A percentile compares a stretch with the other conserved stretches of the same genome.
Evolutionary conservation across 208 protist genomes (phyloP).

Genomic region (Strigomonas galati): DNA sequence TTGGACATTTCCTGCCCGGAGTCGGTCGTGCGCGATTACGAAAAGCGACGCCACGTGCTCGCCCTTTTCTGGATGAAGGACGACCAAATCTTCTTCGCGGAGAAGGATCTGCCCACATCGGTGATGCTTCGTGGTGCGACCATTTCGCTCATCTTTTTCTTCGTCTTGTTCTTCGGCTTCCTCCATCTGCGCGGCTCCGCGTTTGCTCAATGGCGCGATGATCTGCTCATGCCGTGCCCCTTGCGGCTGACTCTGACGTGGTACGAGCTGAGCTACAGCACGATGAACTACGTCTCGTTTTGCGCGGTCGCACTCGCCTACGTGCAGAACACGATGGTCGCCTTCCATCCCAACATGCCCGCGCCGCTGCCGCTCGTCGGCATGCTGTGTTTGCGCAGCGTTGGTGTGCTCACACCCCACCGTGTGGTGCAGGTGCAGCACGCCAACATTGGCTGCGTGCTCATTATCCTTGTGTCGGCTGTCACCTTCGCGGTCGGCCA

Average conservation of each 20-base stretch:
- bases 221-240: slow-evolving; percentile 37
- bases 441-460: slow-evolving; percentile 21
- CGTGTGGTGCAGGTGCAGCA: slow-evolving; percentile 22
- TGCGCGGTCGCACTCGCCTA: slow-evolving; percentile 35
- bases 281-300: slow-evolving; percentile 58
- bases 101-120: slow-evolving; percentile 25
- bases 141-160: slow-evolving; percentile 20
- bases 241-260: slow-evolving; percentile 56
- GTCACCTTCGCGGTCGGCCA: slow-evolving; percentile 8
- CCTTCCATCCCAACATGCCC: slow-evolving; percentile 52
- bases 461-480: slow-evolving; percentile 20
- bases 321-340: slow-evolving; percentile 44
- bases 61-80: slow-evolving; percentile 30
- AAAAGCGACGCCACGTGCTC: slow-evolving; percentile 27
- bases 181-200: slow-evolving; percentile 35
- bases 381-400: slow-evolving; percentile 42
- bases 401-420: slow-evolving; percentile 60
- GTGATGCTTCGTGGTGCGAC: slow-evolving; percentile 33
- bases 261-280: slow-evolving; percentile 61
- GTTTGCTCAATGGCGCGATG: slow-evolving; percentile 32
- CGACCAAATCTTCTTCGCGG: slow-evolving; percentile 17
- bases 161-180: slow-evolving; percentile 36
- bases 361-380: slow-evolving; percentile 49
- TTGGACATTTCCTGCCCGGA: slow-evolving; percentile 38
- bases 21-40: slow-evolving; percentile 36